phyloP scores from a whole-genome alignment of 1,284 basidiomycete genomes.

The Apiotrichum laibachii region DNA sequence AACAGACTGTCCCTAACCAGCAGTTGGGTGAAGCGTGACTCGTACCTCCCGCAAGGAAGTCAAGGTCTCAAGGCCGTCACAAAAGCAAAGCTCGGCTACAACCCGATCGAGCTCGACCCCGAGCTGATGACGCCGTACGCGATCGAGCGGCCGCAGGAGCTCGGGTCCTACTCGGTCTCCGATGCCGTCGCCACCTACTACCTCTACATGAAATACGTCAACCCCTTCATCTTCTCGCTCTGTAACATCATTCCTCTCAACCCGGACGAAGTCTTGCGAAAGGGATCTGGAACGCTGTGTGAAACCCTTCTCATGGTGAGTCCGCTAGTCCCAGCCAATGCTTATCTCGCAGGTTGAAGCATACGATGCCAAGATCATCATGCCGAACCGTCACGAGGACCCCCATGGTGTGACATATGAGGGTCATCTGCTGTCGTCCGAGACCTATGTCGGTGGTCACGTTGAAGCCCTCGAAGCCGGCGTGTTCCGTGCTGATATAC shows the following conservation, averaged over 20 bases:
- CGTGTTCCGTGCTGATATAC: constrained; percentile 94
- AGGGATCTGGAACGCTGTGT: constrained; percentile 94
- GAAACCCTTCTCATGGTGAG: constrained; percentile 96
- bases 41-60: constrained; percentile 97
- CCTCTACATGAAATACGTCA: constrained; percentile 99
- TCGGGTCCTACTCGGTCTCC: constrained; percentile 98
- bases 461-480: constrained; percentile 98
- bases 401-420: constrained; percentile 89
- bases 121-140: constrained; percentile 99
- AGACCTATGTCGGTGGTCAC: constrained; percentile 98
- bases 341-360: constrained; percentile 76
- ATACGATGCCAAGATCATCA: constrained; percentile 84
- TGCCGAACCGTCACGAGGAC: constrained; percentile 97
- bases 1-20: neutral
- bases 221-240: constrained; percentile 98
- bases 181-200: constrained; percentile 99
- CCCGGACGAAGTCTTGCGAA: constrained; percentile 93
- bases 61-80: constrained; percentile 99
- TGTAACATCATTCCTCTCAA: constrained; percentile 99
- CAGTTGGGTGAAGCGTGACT: constrained; percentile 96
- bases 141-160: constrained; percentile 87
- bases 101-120: constrained; percentile 96
- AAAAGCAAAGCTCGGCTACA: constrained; percentile 92
- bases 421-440: constrained; percentile 90
- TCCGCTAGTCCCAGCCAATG: constrained; percentile 2